Evolutionary conservation across 2,329 filamentous ascomycete species (phyloP).

Genomic region (Ophiostoma fasciatum): DNA sequence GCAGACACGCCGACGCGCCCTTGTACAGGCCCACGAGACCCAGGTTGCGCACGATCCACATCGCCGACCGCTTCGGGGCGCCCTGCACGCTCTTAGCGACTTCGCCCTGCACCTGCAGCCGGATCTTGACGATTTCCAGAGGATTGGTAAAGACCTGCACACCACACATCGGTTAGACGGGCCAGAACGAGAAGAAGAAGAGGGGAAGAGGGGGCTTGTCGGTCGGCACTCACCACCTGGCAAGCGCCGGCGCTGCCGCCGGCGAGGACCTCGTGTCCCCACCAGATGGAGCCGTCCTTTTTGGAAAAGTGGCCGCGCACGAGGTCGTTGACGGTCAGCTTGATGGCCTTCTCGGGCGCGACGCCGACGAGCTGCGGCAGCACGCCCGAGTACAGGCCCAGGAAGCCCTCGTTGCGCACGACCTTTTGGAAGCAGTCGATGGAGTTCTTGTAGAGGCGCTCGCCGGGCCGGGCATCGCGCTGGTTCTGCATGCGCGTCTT

Average conservation of each 20-base stretch:
- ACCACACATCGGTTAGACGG: too few species aligned
- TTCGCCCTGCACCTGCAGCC: slow-evolving; percentile 93
- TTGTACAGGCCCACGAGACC: slow-evolving; percentile 94
- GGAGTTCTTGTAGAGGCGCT: slow-evolving; percentile 92
- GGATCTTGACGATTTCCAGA: slow-evolving; percentile 97
- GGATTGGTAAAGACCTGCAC: slow-evolving; percentile 93
- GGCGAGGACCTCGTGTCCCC: slow-evolving; percentile 62
- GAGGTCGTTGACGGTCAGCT: slow-evolving; percentile 94
- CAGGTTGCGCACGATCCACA: slow-evolving; percentile 95
- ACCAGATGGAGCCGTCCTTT: slow-evolving; percentile 57
- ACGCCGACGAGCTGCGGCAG: slow-evolving; percentile 92
- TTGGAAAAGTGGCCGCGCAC: slow-evolving; percentile 65
- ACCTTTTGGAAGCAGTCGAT: slow-evolving; percentile 92
- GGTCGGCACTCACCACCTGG: slow-evolving; percentile 73
- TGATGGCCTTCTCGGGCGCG: slow-evolving; percentile 98
- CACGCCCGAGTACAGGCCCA: slow-evolving; percentile 85
- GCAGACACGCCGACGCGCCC: slow-evolving; percentile 82
- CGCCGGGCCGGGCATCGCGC: slow-evolving; percentile 64
- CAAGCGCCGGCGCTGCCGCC: slow-evolving; percentile 84
- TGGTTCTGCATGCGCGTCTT: slow-evolving; percentile 99
- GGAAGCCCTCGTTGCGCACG: slow-evolving; percentile 77
- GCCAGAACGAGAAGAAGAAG: neutral
- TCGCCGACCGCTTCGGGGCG: slow-evolving; percentile 74
- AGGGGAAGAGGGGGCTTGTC: slow-evolving; percentile 6
- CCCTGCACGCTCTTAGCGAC: slow-evolving; percentile 76